Base-by-base conservation (phyloP, 805 yeast species). In the Millerozyma acaciae region DNA sequence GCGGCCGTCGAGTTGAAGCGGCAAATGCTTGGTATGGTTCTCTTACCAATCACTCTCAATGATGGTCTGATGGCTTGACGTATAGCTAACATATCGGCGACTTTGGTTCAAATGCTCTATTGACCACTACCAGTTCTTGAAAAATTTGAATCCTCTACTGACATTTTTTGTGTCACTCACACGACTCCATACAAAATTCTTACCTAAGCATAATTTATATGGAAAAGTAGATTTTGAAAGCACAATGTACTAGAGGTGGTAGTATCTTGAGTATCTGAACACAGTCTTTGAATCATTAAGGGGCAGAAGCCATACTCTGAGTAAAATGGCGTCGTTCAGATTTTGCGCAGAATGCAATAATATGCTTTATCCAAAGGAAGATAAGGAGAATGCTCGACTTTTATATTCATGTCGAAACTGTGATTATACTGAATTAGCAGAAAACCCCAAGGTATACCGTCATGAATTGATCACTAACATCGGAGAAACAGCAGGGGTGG, bases 281-380 rank as follows among this genome's bases (percentile, higher is more conserved):
- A 9, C 23, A 21, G 23, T 21, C 10, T 21, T 21, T n/a, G n/a
- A n/a, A n/a, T n/a, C n/a, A n/a, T n/a, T n/a, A n/a, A n/a, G n/a
- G 13, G 23, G 23, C 9, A n/a, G n/a, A 21, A 10, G 13, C 25
- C 15, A 15, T 22, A 22, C 8, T 22, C 9, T 6, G 25, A 28
- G 9, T 16, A 21, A 21, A 13, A 86, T 85, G 95, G 87, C 95
- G 50, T 87, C 96, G 34, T 90, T 93, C 65, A 76, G 96, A 57
- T 90, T 90, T 70, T 90, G 98, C 62, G 80, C 93, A 51, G 95
- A 90, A 56, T 90, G 94, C 76, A 93, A 93, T 74, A 93, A 93
- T 58, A 93, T 93, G 98, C 75, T 93, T 64, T 93, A 93, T 59
- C 98, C 98, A 14, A 78, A 86, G 47, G 98, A 93, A 67, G 97